Evolutionary conservation across 306 rosid species (phyloP).

Genomic region (Vigna mungo): DNA sequence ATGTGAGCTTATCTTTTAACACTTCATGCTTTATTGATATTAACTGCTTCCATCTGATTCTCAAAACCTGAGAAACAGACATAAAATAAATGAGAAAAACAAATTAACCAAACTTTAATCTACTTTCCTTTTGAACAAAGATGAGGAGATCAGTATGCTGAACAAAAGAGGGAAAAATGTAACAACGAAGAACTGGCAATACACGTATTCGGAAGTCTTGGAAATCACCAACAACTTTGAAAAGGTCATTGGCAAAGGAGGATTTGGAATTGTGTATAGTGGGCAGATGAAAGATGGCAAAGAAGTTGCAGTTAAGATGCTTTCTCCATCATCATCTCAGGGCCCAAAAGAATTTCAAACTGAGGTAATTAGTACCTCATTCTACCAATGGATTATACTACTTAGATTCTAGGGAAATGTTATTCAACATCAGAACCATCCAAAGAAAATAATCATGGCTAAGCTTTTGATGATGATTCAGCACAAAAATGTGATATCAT

Average conservation of each 20-base stretch:
- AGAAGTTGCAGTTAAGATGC: conserved; percentile 71
- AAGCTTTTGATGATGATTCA: conserved; percentile 68
- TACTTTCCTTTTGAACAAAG: conserved; percentile 35
- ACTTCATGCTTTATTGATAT: conserved; percentile 26
- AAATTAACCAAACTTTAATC: conserved; percentile 1
- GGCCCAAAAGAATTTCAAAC: conserved; percentile 77
- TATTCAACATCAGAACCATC: conserved; percentile 24
- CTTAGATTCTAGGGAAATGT: conserved; percentile 22
- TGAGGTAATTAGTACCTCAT: conserved; percentile 57
- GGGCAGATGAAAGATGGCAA: conserved; percentile 66
- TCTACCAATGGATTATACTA: conserved; percentile 2
- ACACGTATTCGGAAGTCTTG: conserved; percentile 54
- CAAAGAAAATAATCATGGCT: conserved; percentile 38
- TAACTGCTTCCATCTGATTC: conserved; percentile 18
- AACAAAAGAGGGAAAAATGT: conserved; percentile 48
- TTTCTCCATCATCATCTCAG: conserved; percentile 72
- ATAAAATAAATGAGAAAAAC: conserved; percentile 21
- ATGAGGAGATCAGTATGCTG: conserved; percentile 37
- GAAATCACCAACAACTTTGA: conserved; percentile 64
- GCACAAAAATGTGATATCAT: conserved; percentile 68
- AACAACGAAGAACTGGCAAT: conserved; percentile 66
- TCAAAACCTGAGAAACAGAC: conserved; percentile 18
- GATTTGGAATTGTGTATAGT: conserved; percentile 66
- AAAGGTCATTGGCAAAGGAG: conserved; percentile 65
- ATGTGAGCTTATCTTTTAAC: no score